Evolutionary conservation across 1,284 basidiomycete genomes (phyloP), one percentile per base, ranked within the genome.

Genomic region (Trichosporon asahii): DNA sequence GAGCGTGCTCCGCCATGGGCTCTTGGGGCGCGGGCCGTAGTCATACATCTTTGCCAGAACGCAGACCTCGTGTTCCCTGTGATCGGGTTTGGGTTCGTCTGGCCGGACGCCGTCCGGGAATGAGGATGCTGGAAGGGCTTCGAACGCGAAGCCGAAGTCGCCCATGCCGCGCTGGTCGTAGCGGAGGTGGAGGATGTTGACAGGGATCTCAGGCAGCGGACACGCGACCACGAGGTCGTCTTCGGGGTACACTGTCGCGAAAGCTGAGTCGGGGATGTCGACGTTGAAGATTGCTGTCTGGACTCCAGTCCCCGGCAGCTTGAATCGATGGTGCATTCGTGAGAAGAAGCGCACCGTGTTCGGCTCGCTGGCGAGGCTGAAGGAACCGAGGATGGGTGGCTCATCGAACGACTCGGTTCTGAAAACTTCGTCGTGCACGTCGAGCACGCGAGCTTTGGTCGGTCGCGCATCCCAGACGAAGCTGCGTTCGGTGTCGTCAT

Each of bases 81-180:
- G 21, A 12, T 53, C 49, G 21, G n/a, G 49, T 5, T 23, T 11
- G 7, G 18, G 6, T 53, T 53, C 49, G 4, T n/a, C n/a, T n/a
- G n/a, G n/a, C n/a, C n/a, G n/a, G n/a, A n/a, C n/a, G n/a, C n/a
- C n/a, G n/a, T n/a, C n/a, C n/a, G n/a, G n/a, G n/a, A n/a, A n/a
- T n/a, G n/a, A n/a, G n/a, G n/a, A n/a, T n/a, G 29, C 15, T 5
- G 57, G 15, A 7, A n/a, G 57, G 11, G 57, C 15, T 31, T 61
- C 57, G 57, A 61, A 61, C 18, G 57, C 57, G 15, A 61, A 31
- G 15, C 57, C 57, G 29, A 61, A 61, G 57, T 61, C 57, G 18
- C 57, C 57, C 57, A 61, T 61, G 29, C 57, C 57, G 15, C 57
- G 57, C 27, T 31, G 57, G 29, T 61, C 57, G 18, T 61, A 61